A percentile compares a stretch with the other conserved stretches of the same genome.
Evolutionary conservation across 164 flowering plant species (phyloP).

Genomic region (Aristolochia contorta): DNA sequence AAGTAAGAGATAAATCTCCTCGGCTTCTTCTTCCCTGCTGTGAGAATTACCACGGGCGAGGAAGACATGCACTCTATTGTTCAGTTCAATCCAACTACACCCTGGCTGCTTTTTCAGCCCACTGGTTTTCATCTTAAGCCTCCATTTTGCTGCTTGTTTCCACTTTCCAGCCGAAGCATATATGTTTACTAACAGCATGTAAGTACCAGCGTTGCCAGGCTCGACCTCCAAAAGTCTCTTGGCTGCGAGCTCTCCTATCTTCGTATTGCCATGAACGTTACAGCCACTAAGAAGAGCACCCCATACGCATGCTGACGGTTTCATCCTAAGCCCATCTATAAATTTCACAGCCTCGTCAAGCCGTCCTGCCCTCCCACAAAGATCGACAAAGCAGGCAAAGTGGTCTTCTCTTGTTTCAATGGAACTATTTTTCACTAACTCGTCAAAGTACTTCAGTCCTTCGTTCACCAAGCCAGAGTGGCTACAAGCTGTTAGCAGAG

Average conservation of each 20-base stretch:
- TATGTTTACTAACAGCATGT: slow-evolving; percentile 9
- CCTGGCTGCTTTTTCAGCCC: slow-evolving; percentile 15
- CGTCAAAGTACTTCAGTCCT: slow-evolving; percentile 8
- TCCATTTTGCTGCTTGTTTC: slow-evolving; percentile 13
- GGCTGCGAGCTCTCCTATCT: slow-evolving; percentile 10
- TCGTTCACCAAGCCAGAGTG: slow-evolving; percentile 13
- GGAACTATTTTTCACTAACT: slow-evolving; percentile 1
- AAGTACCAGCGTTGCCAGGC: slow-evolving; percentile 12
- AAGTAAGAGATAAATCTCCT: slow-evolving; percentile 10
- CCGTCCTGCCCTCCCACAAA: slow-evolving; percentile 13
- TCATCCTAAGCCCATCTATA: slow-evolving; percentile 3
- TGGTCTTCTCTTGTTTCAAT: slow-evolving; percentile 12
- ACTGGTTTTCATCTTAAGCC: slow-evolving; percentile 11
- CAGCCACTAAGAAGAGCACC: slow-evolving; percentile 13
- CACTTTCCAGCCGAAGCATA: slow-evolving; percentile 15
- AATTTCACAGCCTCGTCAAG: slow-evolving; percentile 13
- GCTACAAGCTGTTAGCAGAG: slow-evolving; percentile 11
- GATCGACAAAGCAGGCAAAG: slow-evolving; percentile 14
- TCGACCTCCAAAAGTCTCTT: slow-evolving; percentile 12
- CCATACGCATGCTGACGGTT: slow-evolving; percentile 9
- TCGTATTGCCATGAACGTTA: slow-evolving; percentile 13
- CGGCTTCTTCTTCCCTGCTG: slow-evolving; percentile 3
- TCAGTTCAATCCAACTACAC: slow-evolving; percentile 16
- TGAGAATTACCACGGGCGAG: slow-evolving; percentile 15
- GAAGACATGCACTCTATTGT: slow-evolving; percentile 13